Base-by-base conservation (phyloP, 805 yeast species). In the Candida tammaniensis region DNA sequence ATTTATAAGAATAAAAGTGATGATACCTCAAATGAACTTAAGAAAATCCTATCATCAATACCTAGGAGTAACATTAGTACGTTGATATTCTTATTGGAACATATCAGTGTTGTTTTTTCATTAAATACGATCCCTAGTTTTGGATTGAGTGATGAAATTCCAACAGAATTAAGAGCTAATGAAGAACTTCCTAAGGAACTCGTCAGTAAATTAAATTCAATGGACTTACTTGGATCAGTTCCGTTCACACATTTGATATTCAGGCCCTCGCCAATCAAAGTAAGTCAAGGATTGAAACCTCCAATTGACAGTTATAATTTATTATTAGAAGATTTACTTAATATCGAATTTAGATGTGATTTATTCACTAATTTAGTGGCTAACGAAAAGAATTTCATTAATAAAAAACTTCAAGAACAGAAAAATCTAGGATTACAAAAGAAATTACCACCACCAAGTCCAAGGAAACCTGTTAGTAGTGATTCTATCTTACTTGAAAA, bases 1-100 rank as follows among this genome's bases (percentile, higher is more conserved):
- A 31, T 35, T 16, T 43, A 39, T 18, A 30, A 23, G 18, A 42
- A 42, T 29, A n/a, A 31, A 8, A 26, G 40, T 7, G 33, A 27
- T 3, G 57, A 12, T 11, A 20, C 34, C 7, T 30, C 29, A 2
- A 9, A 29, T 4, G 65, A 60, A 17, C 30, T 59, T 7, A 25
- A 54, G 7, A 55, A 56, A 28, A 36, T 51, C 2, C 43, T 68
- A 20, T 43, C 59, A 2, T 36, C 65, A 0, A 54, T 64, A 6
- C 70, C 73, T 1, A 41, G 73, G 41, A 59, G 67, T 34, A 68
- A 68, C 33, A 44, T 65, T 30, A 48, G 66, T 19, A 55, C 71
- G 1, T 51, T 68, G 24, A 20, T 67, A 3, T 61, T 42, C 30
- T 24, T 67, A 3, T 34, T 66, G 31, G 70, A 64, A 37, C 69